Percentiles rank a stretch among this genome's conserved stretches.
Conservation (phyloP, 805 yeast species). For the Millerago galiae region DNA sequence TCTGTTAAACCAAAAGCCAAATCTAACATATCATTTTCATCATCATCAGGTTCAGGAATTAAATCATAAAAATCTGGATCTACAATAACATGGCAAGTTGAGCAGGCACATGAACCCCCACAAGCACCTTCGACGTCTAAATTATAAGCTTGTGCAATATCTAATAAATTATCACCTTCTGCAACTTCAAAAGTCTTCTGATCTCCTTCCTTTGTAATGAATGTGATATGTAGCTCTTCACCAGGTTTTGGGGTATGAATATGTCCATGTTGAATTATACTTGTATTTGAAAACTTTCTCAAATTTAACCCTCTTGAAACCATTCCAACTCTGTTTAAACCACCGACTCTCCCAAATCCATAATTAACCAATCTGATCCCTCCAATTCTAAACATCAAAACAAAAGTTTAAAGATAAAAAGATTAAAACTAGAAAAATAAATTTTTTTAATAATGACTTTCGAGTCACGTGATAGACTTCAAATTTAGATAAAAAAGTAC, state of each 20-base stretch:
- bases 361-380: too few relatives aligned
- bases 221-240: constrained; percentile 81
- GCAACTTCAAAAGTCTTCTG: constrained; percentile 80
- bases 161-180: constrained; percentile 87
- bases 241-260: constrained; percentile 88
- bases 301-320: too few relatives aligned
- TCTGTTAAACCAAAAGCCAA: constrained; percentile 96
- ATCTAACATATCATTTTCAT: constrained; percentile 97
- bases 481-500: neutral
- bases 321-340: too few relatives aligned
- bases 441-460: neutral
- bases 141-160: constrained; percentile 90
- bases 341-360: too few relatives aligned
- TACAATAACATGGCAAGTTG: constrained; percentile 94
- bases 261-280: constrained; percentile 60
- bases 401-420: too few relatives aligned
- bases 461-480: neutral
- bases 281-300: constrained; percentile 26
- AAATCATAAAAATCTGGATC: constrained; percentile 92
- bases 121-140: constrained; percentile 98
- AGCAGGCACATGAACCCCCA: constrained; percentile 98
- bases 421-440: too few relatives aligned
- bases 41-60: constrained; percentile 93
- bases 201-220: constrained; percentile 85
- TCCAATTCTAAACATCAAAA: too few relatives aligned